Base-by-base conservation (phyloP, 108 stramenopile genomes). In the Stephanodiscus minutulus region DNA sequence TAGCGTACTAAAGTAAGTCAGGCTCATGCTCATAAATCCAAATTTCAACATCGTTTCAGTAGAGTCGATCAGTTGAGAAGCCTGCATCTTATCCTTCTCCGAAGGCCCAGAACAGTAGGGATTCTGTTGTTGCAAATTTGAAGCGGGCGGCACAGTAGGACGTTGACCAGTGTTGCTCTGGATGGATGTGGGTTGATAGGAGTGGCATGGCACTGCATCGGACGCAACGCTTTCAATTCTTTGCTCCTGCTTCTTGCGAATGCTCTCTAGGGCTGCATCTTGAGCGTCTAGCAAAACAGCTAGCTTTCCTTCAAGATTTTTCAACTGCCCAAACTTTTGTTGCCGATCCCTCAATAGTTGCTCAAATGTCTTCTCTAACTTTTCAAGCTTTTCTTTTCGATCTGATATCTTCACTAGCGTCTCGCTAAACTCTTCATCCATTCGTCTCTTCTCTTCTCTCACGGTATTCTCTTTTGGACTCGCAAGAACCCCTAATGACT, bases 11-110 rank as follows among this genome's bases (percentile, higher is more conserved):
- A 96, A 96, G 78, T 96, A 96, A 13, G 94, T 93, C 78, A 96
- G 79, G 27, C 82, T 86, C 94, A 96, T 96, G 66, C 83, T 83
- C 90, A 94, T 92, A 76, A 96, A 96, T 2, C 92, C 92, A 62
- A 96, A 96, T 76, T 96, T 94, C 92, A 96, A 92, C 67, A 96
- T 85, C 7, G 88, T 87, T 75, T 96, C 95, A 17, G 95, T 94
- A 17, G 86, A 88, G 72, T 89, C 86, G 82, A 94, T 94, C 44
- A 96, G 83, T 56, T 92, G 75, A 9, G 92, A 88, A 41, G 91
- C 92, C 65, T 96, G 87, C 54, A 73, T 43, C 73, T 91, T 90
- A 58, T 93, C 87, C 60, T 87, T 60, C 72, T 81, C 70, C 15
- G 74, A 70, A 50, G 77, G 70, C 37, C 70, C 77, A 24, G 74